Conservation (phyloP, 208 protist species). For the Entamoeba dispar region DNA sequence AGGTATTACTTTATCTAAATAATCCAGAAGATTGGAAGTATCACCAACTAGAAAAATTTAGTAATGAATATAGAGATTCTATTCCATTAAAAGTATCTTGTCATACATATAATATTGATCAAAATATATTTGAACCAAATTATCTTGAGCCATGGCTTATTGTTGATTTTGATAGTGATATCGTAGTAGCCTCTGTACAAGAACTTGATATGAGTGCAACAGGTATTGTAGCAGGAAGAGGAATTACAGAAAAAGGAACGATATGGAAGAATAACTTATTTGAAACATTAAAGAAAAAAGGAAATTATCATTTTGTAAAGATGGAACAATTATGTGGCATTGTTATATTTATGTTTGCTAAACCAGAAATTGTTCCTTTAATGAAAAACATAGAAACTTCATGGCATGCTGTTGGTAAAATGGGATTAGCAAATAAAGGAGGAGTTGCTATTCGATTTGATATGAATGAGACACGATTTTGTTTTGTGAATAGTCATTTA, state of each 20-base stretch:
- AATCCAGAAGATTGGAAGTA: not conserved
- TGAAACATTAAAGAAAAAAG: not conserved
- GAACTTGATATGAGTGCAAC: not conserved
- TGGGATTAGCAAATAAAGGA: conserved; percentile 61
- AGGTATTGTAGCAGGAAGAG: not conserved
- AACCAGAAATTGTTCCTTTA: not conserved
- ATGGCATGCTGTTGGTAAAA: conserved; percentile 21
- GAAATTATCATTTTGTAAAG: not conserved
- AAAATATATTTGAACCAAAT: not conserved
- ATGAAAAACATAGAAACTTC: not conserved
- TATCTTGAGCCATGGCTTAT: not conserved
- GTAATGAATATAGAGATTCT: not conserved
- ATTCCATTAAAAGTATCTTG: not conserved
- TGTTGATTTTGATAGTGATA: not conserved
- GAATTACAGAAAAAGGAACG: not conserved
- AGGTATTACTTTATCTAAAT: not conserved
- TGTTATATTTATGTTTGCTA: not conserved
- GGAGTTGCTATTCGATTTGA: conserved; percentile 51
- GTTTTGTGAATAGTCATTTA: conserved; percentile 63
- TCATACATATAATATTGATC: not conserved
- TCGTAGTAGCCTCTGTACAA: not conserved
- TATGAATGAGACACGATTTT: conserved; percentile 48
- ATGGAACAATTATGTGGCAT: not conserved
- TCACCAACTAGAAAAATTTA: not conserved
- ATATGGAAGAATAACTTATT: not conserved